These are phyloP conservation scores for Candida yuanshanica DNA, from an alignment of 805 yeast species.

Conservation along the genomic window DNA sequence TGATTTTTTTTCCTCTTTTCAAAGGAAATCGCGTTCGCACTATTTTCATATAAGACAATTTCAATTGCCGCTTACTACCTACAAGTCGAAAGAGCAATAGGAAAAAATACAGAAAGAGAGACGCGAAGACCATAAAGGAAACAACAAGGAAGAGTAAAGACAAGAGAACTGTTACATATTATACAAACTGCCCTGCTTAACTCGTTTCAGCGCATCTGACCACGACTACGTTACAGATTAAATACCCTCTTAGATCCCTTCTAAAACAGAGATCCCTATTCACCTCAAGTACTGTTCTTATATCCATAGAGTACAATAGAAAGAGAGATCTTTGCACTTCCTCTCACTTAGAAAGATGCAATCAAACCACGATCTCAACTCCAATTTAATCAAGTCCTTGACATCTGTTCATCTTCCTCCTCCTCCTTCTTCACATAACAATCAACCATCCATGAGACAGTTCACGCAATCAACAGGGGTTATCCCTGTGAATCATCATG, in stretches of 20 bases:
- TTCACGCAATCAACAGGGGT: background rate
- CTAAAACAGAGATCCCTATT: background rate
- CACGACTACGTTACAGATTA: too few relatives aligned
- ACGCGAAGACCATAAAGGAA: background rate
- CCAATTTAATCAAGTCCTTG: constrained; percentile 31
- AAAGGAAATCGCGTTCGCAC: constrained; percentile 1
- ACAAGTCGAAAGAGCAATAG: background rate
- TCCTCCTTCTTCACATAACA: constrained; percentile 24
- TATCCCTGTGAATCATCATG: constrained; percentile 6
- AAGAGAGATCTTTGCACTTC: background rate
- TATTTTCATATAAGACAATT: background rate
- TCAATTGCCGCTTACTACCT: background rate
- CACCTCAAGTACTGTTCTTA: background rate
- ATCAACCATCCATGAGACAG: background rate
- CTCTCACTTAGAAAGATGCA: constrained; percentile 12
- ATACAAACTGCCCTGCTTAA: too few relatives aligned
- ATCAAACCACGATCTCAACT: constrained; percentile 24
- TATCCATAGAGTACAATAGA: background rate
- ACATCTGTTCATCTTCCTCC: constrained; percentile 37
- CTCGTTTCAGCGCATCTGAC: too few relatives aligned
- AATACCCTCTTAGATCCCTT: too few relatives aligned
- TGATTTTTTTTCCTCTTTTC: constrained; percentile 1
- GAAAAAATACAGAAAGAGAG: background rate
- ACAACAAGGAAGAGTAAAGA: background rate
- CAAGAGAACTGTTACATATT: too few relatives aligned